Evolutionary conservation across 2,329 filamentous ascomycete species (phyloP).

Genomic region (Amphichorda felina): DNA sequence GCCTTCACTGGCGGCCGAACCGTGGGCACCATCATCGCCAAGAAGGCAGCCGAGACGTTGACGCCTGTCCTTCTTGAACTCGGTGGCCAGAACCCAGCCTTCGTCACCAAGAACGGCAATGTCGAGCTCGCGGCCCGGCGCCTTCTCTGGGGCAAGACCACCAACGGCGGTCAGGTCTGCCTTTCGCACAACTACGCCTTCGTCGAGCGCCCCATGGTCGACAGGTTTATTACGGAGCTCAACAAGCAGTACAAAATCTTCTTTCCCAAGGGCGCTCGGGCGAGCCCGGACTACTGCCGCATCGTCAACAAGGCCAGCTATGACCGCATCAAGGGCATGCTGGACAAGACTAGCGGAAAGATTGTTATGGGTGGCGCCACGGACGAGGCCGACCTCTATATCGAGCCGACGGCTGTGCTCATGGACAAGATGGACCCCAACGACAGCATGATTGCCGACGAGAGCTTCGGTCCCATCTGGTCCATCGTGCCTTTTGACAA

Average conservation of each 20-base stretch:
- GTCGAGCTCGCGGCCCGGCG: conserved; percentile 69
- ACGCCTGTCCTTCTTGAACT: conserved; percentile 86
- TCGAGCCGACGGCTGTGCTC: conserved; percentile 87
- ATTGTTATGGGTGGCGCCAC: conserved; percentile 78
- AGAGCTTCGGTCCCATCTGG: conserved; percentile 90
- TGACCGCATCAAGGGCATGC: conserved; percentile 74
- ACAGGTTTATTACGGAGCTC: conserved; percentile 62
- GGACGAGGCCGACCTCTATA: conserved; percentile 70
- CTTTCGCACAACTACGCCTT: conserved; percentile 88
- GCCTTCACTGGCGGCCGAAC: conserved; percentile 78
- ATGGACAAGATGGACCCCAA: conserved; percentile 45
- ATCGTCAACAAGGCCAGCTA: conserved; percentile 77
- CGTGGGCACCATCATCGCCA: conserved; percentile 78
- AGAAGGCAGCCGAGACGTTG: conserved; percentile 79
- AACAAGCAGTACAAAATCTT: conserved; percentile 62
- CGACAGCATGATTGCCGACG: conserved; percentile 70
- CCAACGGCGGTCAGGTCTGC: conserved; percentile 86
- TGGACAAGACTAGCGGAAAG: conserved; percentile 73
- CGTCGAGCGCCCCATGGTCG: conserved; percentile 62
- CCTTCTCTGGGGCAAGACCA: conserved; percentile 77
- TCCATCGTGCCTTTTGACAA: conserved; percentile 66
- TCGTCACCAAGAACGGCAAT: conserved; percentile 77
- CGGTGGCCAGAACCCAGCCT: conserved; percentile 83
- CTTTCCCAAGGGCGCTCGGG: conserved; percentile 70
- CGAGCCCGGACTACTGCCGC: conserved; percentile 65